These are phyloP conservation scores for Crithidia thermophila DNA, from an alignment of 208 protist genomes.

Conservation along the genomic window DNA sequence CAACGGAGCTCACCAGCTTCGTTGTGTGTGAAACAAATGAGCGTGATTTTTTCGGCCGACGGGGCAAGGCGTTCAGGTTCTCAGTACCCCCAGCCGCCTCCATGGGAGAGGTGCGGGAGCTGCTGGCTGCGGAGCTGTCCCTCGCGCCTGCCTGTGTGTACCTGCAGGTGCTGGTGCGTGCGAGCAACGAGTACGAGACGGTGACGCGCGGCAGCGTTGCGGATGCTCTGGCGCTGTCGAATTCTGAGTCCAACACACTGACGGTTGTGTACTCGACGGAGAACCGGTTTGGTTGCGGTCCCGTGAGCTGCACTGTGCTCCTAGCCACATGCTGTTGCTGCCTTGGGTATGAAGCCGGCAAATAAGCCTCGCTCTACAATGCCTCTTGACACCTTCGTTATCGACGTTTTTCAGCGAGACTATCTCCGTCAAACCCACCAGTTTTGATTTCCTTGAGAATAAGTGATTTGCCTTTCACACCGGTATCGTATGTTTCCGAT, in stretches of 20 bases:
- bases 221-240: not conserved
- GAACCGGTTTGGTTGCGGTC: not conserved
- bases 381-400: no score
- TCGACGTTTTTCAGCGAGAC: not conserved
- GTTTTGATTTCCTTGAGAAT: no score
- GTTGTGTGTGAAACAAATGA: no score
- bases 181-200: not conserved
- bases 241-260: not conserved
- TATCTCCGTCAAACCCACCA: not conserved
- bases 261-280: constrained; percentile 1
- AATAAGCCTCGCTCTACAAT: no score
- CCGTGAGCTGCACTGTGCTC: not conserved
- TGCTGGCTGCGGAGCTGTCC: not conserved
- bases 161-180: not conserved
- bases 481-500: no score
- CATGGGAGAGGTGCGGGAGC: not conserved
- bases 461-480: no score
- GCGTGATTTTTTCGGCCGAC: no score
- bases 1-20: no score
- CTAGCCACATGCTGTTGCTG: not conserved
- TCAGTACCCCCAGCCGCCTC: not conserved
- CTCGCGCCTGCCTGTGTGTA: not conserved
- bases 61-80: not conserved
- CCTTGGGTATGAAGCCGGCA: not conserved
- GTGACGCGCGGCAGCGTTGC: constrained; percentile 1